These are phyloP conservation scores for Lentinula guzmanii DNA, from an alignment of 768 basidiomycete species.

Conservation along the genomic window DNA sequence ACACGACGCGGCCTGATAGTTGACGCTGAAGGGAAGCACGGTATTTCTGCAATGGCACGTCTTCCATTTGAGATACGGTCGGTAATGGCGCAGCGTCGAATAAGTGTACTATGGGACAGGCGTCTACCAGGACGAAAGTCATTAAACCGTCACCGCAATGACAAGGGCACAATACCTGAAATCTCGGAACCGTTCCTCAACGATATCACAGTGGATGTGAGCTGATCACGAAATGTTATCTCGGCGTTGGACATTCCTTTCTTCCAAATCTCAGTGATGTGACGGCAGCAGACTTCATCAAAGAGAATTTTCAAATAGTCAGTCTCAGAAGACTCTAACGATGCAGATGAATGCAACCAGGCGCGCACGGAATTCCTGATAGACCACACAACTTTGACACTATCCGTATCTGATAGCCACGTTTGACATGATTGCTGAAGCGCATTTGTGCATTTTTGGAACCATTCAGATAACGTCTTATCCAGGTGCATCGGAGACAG, in stretches of 20 bases:
- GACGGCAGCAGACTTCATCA: slow-evolving; percentile 47
- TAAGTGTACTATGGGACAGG: slow-evolving; percentile 46
- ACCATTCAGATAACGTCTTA: slow-evolving; percentile 58
- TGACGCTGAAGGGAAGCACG: slow-evolving; percentile 55
- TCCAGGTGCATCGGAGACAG: slow-evolving; percentile 37
- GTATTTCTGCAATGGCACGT: slow-evolving; percentile 56
- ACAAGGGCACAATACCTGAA: slow-evolving; percentile 18
- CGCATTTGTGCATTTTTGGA: slow-evolving; percentile 40
- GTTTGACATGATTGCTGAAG: slow-evolving; percentile 38
- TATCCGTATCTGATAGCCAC: slow-evolving; percentile 59
- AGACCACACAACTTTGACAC: slow-evolving; percentile 65
- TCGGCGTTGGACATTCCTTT: slow-evolving; percentile 36
- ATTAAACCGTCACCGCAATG: background rate
- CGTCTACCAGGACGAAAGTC: slow-evolving; percentile 28
- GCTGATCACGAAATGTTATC: slow-evolving; percentile 35
- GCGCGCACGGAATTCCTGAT: slow-evolving; percentile 47
- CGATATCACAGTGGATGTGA: slow-evolving; percentile 32
- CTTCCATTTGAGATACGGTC: slow-evolving; percentile 32
- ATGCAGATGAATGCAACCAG: slow-evolving; percentile 34
- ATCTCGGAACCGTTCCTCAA: slow-evolving; percentile 17
- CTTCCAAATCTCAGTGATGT: slow-evolving; percentile 58
- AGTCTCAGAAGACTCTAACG: slow-evolving; percentile 45
- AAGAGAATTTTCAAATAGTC: slow-evolving; percentile 35
- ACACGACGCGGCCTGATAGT: slow-evolving; percentile 56
- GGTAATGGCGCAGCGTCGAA: slow-evolving; percentile 50